These are phyloP conservation scores for Nicotiana otophora DNA, from an alignment of 257 asterid genomes.

Conservation along the genomic window DNA sequence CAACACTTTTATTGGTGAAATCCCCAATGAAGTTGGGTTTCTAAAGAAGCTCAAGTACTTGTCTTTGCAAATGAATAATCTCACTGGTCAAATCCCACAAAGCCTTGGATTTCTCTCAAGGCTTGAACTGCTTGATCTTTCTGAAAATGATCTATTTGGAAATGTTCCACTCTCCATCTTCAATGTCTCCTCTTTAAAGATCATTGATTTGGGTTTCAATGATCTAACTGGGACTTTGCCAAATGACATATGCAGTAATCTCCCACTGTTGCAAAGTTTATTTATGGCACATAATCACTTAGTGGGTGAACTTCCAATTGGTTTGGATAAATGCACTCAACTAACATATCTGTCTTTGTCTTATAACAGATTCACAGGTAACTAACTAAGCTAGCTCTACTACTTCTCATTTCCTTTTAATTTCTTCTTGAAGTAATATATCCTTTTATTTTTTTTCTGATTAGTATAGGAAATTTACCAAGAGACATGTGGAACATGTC, in stretches of 20 bases:
- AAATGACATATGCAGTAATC: background rate
- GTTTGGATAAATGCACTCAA: slow-evolving; percentile 6
- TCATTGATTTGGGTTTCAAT: background rate
- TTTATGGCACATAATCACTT: background rate
- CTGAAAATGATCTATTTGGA: slow-evolving; percentile 14
- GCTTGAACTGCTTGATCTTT: slow-evolving; percentile 2
- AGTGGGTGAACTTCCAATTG: slow-evolving; percentile 4
- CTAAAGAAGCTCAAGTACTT: slow-evolving; percentile 2
- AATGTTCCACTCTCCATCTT: slow-evolving; percentile 3
- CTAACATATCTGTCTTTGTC: slow-evolving; percentile 5
- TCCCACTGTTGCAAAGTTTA: background rate
- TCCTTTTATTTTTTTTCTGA: background rate
- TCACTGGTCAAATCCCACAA: slow-evolving; percentile 12
- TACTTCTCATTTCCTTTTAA: background rate
- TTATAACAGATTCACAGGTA: slow-evolving; percentile 19
- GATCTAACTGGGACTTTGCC: slow-evolving; percentile 12
- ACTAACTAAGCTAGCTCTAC: background rate
- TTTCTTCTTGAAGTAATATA: background rate
- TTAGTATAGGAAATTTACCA: slow-evolving; percentile 18
- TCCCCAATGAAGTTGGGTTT: slow-evolving; percentile 10
- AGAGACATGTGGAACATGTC: slow-evolving; percentile 12
- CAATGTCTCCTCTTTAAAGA: slow-evolving; percentile 15
- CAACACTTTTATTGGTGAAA: slow-evolving; percentile 12
- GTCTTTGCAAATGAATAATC: slow-evolving; percentile 1
- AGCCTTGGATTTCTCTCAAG: slow-evolving; percentile 18